Conservation (phyloP, 306 rosid species). For the Sicyos edulis region DNA sequence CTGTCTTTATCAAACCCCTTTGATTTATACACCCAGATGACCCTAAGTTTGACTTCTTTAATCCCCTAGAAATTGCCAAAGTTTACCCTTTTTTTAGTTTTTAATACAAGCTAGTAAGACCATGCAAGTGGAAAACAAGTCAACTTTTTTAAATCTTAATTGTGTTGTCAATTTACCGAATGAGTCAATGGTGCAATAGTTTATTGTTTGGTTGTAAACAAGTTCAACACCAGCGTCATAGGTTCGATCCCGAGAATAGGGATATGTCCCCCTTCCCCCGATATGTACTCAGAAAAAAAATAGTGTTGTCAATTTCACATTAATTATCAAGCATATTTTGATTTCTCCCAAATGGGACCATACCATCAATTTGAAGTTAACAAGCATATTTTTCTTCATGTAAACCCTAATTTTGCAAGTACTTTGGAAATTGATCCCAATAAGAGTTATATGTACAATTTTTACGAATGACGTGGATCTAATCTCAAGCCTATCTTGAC, state of each 20-base stretch:
- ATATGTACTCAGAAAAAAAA: too few relatives aligned
- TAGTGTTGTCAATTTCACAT: not conserved
- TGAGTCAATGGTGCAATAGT: too few relatives aligned
- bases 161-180: not conserved
- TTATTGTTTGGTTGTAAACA: too few relatives aligned
- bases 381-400: not conserved
- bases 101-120: not conserved
- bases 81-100: not conserved
- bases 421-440: not conserved
- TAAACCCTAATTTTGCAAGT: not conserved
- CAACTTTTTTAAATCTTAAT: not conserved
- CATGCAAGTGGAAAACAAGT: not conserved
- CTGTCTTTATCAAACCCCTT: too few relatives aligned
- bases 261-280: too few relatives aligned
- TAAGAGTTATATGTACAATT: not conserved
- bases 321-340: not conserved
- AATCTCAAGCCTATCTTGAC: too few relatives aligned
- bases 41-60: not conserved
- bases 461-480: not conserved
- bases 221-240: too few relatives aligned
- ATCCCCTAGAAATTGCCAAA: not conserved
- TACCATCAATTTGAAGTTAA: not conserved
- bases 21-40: too few relatives aligned
- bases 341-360: not conserved
- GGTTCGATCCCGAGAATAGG: too few relatives aligned